Evolutionary conservation across 768 basidiomycete species (phyloP).

Genomic region (Mycena kentingensis): DNA sequence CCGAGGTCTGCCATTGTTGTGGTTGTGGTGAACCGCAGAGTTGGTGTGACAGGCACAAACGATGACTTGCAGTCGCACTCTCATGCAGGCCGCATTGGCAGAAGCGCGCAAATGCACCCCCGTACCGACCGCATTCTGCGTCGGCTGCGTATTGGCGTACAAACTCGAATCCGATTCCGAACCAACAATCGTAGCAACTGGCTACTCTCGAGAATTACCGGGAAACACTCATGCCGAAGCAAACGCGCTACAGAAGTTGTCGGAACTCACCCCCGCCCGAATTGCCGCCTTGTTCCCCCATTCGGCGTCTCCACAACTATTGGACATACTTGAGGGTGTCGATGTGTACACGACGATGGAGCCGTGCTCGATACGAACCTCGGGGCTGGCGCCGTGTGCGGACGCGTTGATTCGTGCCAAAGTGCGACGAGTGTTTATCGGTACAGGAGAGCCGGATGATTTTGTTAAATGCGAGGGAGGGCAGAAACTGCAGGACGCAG

Average conservation of each 20-base stretch:
- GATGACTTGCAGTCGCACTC: constrained; percentile 26
- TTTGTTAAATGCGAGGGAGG: constrained; percentile 95
- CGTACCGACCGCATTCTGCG: constrained; percentile 80
- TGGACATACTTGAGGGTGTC: constrained; percentile 55
- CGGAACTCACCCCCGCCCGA: constrained; percentile 43
- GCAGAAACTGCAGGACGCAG: constrained; percentile 64
- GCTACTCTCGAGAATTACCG: constrained; percentile 86
- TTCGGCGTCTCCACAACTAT: constrained; percentile 33
- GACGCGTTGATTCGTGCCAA: constrained; percentile 75
- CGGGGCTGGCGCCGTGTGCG: constrained; percentile 84
- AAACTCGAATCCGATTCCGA: constrained; percentile 29
- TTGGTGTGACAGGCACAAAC: background rate
- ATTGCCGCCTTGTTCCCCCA: constrained; percentile 48
- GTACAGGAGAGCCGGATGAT: constrained; percentile 88
- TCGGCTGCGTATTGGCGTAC: constrained; percentile 84
- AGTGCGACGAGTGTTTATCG: constrained; percentile 80
- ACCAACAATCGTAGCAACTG: constrained; percentile 55
- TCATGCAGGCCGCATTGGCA: constrained; percentile 63
- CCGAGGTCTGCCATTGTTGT: constrained; percentile 59
- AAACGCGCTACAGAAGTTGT: constrained; percentile 81
- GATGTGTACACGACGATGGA: constrained; percentile 96
- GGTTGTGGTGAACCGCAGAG: background rate
- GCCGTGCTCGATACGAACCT: constrained; percentile 89
- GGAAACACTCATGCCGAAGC: constrained; percentile 99
- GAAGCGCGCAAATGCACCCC: constrained; percentile 76